These are phyloP conservation scores for Saussurea involucrata DNA, from an alignment of 129 eudicot genomes.

Conservation along the genomic window DNA sequence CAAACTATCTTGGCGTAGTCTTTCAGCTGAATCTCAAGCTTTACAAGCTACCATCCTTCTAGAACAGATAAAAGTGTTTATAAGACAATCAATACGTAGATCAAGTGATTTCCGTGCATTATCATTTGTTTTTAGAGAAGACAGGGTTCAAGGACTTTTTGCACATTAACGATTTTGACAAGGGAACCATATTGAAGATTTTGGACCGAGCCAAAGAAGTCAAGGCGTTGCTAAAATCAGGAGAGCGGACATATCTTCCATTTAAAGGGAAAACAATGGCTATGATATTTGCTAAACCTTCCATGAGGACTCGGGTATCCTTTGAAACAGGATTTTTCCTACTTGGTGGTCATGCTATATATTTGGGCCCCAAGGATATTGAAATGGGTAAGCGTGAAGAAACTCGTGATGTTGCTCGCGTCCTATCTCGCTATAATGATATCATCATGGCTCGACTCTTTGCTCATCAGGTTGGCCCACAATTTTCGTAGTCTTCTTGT, in stretches of 20 bases:
- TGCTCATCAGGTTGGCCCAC: constrained; percentile 91
- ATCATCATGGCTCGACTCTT: constrained; percentile 97
- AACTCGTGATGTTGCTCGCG: constrained; percentile 98
- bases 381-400: constrained; percentile 99
- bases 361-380: constrained; percentile 90
- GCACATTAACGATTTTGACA: constrained; percentile 76
- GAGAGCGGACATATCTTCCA: constrained; percentile 83
- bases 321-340: constrained; percentile 89
- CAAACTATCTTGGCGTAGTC: too few relatives aligned
- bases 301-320: constrained; percentile 98
- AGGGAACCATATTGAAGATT: constrained; percentile 71
- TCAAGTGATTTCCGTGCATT: background rate
- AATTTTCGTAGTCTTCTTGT: constrained; percentile 28
- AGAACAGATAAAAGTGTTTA: background rate
- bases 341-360: constrained; percentile 95
- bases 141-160: constrained; percentile 71
- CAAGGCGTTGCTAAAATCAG: constrained; percentile 78
- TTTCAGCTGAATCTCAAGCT: background rate
- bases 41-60: background rate
- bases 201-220: constrained; percentile 83
- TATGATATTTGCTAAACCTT: constrained; percentile 98
- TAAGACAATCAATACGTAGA: background rate
- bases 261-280: constrained; percentile 96
- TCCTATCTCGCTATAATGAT: constrained; percentile 87
- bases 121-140: constrained; percentile 38